These are phyloP conservation scores for Setaria viridis DNA, from an alignment of 202 grass and related monocot genomes.

Conservation along the genomic window DNA sequence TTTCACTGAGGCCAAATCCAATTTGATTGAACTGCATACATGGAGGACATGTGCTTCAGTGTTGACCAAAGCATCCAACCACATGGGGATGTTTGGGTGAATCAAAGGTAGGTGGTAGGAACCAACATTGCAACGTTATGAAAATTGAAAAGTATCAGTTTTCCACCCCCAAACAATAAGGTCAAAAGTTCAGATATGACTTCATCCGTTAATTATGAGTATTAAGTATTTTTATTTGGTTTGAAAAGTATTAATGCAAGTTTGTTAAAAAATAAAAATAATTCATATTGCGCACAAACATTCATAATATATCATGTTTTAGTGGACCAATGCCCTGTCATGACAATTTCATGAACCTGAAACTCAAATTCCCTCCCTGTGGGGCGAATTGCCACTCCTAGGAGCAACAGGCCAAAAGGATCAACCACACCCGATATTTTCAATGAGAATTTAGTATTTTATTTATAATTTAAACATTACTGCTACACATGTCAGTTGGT, in stretches of 20 bases:
- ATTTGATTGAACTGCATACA: constrained; percentile 25
- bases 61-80: constrained; percentile 33
- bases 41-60: constrained; percentile 24
- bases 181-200: background rate
- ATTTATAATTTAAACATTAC: background rate
- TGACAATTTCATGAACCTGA: background rate
- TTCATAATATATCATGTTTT: background rate
- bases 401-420: background rate
- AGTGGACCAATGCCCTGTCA: background rate
- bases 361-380: background rate
- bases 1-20: constrained; percentile 18
- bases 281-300: background rate
- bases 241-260: background rate
- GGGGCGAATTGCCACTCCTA: background rate
- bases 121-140: background rate
- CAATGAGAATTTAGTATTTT: background rate
- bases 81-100: constrained; percentile 1
- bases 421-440: background rate
- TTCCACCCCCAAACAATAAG: background rate
- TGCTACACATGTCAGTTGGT: background rate
- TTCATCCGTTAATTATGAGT: background rate
- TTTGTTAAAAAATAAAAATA: background rate
- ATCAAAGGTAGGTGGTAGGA: constrained; percentile 13
- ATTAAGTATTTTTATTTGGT: background rate
- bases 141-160: background rate